Evolutionary conservation across 805 yeast species (phyloP).

Genomic region (Kodamaea hsintzibuensis): DNA sequence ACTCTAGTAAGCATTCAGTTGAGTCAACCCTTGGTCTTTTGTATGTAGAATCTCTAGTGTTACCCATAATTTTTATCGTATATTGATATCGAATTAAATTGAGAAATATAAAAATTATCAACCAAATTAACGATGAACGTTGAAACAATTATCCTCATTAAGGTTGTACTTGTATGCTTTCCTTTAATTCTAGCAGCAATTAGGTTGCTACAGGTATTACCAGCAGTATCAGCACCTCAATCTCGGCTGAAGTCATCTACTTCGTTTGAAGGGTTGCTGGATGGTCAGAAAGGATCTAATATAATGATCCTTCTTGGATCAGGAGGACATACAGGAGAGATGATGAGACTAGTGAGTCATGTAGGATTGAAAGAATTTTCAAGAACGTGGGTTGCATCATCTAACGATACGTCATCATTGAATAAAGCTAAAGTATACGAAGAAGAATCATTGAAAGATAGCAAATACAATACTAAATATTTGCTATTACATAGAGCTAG

Average conservation of each 20-base stretch:
- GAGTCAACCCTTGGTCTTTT: too few relatives aligned
- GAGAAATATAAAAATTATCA: background rate
- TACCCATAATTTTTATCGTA: background rate
- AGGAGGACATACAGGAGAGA: constrained; percentile 97
- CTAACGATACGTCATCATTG: constrained; percentile 54
- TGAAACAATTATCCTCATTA: constrained; percentile 20
- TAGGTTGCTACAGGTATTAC: constrained; percentile 26
- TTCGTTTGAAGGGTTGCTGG: background rate
- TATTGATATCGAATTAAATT: too few relatives aligned
- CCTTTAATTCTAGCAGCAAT: constrained; percentile 24
- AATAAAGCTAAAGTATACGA: constrained; percentile 41
- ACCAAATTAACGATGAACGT: constrained; percentile 17
- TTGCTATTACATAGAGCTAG: constrained; percentile 57
- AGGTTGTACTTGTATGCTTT: constrained; percentile 16
- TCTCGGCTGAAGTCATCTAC: background rate
- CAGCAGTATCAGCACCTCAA: constrained; percentile 11
- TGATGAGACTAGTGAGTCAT: constrained; percentile 65
- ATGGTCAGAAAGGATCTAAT: constrained; percentile 15
- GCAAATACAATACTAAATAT: constrained; percentile 18
- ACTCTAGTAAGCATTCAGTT: too few relatives aligned
- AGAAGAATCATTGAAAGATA: constrained; percentile 14
- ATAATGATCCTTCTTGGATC: constrained; percentile 79
- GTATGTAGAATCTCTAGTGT: background rate
- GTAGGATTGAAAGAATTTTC: constrained; percentile 29
- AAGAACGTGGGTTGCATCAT: constrained; percentile 45